Percentiles rank a stretch among this genome's conserved stretches.
Conservation (phyloP, 805 yeast species). For the Starmerella sp. region DNA sequence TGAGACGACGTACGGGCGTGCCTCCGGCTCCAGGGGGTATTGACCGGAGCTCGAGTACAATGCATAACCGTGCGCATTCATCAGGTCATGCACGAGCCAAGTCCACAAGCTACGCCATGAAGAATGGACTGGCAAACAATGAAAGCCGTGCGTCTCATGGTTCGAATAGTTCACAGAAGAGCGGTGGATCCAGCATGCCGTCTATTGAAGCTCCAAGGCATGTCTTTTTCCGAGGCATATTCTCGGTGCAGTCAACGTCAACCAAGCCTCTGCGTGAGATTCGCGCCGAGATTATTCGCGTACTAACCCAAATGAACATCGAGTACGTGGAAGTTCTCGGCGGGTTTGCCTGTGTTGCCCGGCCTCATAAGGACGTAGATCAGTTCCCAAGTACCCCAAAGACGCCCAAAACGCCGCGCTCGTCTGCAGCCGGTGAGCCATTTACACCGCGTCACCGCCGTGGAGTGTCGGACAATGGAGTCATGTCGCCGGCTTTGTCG, state of each 20-base stretch:
- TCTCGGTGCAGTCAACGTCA: conserved; percentile 89
- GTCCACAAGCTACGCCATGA: conserved; percentile 19
- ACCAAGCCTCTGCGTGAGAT: conserved; percentile 84
- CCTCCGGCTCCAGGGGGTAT: not conserved
- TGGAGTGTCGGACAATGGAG: conserved; percentile 16
- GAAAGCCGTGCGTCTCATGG: not conserved
- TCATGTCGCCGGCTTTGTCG: conserved; percentile 13
- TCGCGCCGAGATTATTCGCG: conserved; percentile 69
- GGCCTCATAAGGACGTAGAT: conserved; percentile 20
- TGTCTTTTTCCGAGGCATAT: conserved; percentile 81
- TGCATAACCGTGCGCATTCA: not conserved
- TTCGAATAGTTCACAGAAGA: conserved; percentile 3
- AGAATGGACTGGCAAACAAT: not conserved
- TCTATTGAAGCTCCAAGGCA: conserved; percentile 90
- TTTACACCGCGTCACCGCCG: conserved; percentile 15
- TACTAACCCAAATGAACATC: conserved; percentile 64
- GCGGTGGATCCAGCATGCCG: conserved; percentile 49
- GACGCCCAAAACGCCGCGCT: conserved; percentile 7
- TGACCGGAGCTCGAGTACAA: not conserved
- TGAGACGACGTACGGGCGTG: conserved; percentile 8
- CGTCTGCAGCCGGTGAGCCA: conserved; percentile 4
- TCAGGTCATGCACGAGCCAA: conserved; percentile 19
- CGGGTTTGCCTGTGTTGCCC: conserved; percentile 76
- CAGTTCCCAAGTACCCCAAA: conserved; percentile 13
- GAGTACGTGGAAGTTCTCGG: conserved; percentile 83